Evolutionary conservation across 2,329 filamentous ascomycete genomes (phyloP).

Genomic region (Magnaporthiopsis incrustans): DNA sequence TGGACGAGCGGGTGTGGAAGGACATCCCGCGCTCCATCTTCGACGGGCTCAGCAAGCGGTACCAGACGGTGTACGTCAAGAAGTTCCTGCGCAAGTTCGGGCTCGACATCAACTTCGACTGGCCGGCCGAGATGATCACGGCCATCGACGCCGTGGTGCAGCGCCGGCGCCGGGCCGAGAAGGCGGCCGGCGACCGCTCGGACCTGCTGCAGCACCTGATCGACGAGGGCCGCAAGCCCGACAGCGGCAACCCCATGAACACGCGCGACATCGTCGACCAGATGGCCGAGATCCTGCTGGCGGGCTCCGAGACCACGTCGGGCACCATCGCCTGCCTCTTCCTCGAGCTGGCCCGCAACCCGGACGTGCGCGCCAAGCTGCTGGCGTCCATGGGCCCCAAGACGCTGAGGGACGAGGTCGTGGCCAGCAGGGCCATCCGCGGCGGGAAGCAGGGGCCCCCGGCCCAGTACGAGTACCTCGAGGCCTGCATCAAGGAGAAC

Average conservation of each 20-base stretch:
- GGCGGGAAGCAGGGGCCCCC: neutral
- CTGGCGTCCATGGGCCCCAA: conserved; percentile 1
- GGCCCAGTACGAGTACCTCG: conserved; percentile 5
- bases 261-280: conserved; percentile 11
- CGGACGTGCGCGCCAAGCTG: conserved; percentile 14
- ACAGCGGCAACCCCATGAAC: conserved; percentile 11
- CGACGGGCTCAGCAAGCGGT: conserved; percentile 12
- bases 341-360: conserved; percentile 18
- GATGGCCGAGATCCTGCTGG: conserved; percentile 15
- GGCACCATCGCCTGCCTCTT: conserved; percentile 19
- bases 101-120: conserved; percentile 15
- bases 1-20: conserved; percentile 14
- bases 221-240: conserved; percentile 11
- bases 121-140: conserved; percentile 13
- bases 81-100: conserved; percentile 12
- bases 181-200: conserved; percentile 4
- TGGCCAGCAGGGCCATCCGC: neutral
- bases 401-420: too few species aligned
- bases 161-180: conserved; percentile 7
- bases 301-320: conserved; percentile 20
- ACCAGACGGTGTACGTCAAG: conserved; percentile 14
- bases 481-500: conserved; percentile 9
- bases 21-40: conserved; percentile 15
- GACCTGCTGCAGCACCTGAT: conserved; percentile 15
- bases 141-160: conserved; percentile 11